Conservation (phyloP, 441 rosid species). For the Jatropha multifida region DNA sequence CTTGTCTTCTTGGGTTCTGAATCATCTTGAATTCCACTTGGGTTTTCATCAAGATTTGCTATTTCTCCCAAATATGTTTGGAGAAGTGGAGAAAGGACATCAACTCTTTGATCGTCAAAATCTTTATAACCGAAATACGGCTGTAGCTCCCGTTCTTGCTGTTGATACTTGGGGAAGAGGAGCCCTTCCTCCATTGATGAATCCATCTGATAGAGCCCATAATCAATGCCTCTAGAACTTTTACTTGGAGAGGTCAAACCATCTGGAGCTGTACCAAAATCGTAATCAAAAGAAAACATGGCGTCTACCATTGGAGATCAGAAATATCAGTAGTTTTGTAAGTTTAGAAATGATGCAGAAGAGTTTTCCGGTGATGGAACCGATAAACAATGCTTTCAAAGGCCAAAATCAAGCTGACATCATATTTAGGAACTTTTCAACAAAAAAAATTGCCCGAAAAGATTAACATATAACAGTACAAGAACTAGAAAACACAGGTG, state of each 20-base stretch:
- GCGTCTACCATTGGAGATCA: not conserved
- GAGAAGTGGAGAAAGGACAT: constrained; percentile 32
- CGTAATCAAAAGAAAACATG: constrained; percentile 13
- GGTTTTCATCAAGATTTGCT: constrained; percentile 19
- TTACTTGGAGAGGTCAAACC: constrained; percentile 9
- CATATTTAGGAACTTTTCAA: not conserved
- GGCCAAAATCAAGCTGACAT: constrained; percentile 6
- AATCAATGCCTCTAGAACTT: constrained; percentile 3
- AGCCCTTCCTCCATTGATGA: constrained; percentile 9
- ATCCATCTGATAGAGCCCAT: constrained; percentile 20
- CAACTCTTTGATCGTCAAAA: constrained; percentile 19
- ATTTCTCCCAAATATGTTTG: constrained; percentile 25
- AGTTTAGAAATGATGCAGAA: not conserved
- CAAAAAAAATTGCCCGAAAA: not conserved
- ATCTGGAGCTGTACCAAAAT: constrained; percentile 23
- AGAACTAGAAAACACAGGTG: not conserved
- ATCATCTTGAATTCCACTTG: constrained; percentile 18
- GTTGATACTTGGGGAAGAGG: constrained; percentile 26
- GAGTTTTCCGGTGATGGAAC: not conserved
- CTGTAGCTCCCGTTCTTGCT: constrained; percentile 18
- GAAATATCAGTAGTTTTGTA: not conserved
- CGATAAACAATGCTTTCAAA: not conserved
- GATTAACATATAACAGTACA: not conserved
- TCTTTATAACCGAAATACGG: constrained; percentile 19
- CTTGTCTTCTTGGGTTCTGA: constrained; percentile 25